Conservation (phyloP, 148 eudicot genomes). For the Mesembryanthemum crystallinum region DNA sequence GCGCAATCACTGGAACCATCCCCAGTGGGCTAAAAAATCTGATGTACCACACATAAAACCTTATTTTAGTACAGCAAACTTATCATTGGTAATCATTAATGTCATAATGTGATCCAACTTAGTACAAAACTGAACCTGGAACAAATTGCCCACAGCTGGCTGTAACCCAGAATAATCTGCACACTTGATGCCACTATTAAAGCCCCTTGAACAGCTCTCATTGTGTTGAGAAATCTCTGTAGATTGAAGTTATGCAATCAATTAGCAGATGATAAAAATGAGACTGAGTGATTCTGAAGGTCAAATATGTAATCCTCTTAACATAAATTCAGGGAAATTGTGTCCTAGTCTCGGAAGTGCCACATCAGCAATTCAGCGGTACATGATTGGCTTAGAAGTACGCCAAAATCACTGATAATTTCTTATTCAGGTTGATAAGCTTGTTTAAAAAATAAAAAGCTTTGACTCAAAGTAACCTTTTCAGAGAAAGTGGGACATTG, state of each 20-base stretch:
- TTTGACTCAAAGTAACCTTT: slow-evolving; percentile 17
- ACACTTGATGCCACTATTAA: slow-evolving; percentile 91
- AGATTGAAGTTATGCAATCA: neutral
- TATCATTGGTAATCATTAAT: neutral
- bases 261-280: neutral
- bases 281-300: neutral
- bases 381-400: neutral
- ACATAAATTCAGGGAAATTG: neutral
- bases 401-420: neutral
- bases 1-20: slow-evolving; percentile 89
- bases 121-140: slow-evolving; percentile 55
- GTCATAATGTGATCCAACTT: slow-evolving; percentile 1
- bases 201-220: slow-evolving; percentile 97
- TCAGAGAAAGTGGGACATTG: slow-evolving; percentile 28
- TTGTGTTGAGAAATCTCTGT: slow-evolving; percentile 78
- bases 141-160: slow-evolving; percentile 97
- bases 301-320: neutral
- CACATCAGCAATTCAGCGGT: neutral
- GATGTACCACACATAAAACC: slow-evolving; percentile 23
- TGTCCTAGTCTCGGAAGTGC: too few relatives aligned
- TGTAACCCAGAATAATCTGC: slow-evolving; percentile 92
- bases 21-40: slow-evolving; percentile 96
- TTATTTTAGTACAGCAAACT: neutral
- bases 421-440: slow-evolving; percentile 12
- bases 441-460: slow-evolving; percentile 35